Evolutionary conservation across 2,329 filamentous ascomycete genomes (phyloP).

Genomic region (Hypoxylon sp.): DNA sequence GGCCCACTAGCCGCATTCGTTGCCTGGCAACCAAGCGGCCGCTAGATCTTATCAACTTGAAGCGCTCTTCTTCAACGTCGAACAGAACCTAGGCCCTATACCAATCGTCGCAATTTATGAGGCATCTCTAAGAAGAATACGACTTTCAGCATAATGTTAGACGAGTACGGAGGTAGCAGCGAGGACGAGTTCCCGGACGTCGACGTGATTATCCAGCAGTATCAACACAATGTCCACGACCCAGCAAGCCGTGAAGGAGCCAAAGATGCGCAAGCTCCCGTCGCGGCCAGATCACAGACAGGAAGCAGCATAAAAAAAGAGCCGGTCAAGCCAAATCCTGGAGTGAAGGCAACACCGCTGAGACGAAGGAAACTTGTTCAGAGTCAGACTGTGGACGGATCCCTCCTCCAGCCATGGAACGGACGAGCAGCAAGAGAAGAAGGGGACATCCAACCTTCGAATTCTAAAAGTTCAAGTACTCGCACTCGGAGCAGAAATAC

Average conservation of each 20-base stretch:
- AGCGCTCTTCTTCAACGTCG: background rate
- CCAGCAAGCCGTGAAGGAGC: background rate
- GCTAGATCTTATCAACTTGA: slow-evolving; percentile 15
- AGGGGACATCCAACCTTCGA: background rate
- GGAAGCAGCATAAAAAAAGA: background rate
- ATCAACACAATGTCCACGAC: slow-evolving; percentile 28
- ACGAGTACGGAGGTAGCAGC: slow-evolving; percentile 41
- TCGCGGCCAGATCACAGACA: background rate
- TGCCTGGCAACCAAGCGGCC: slow-evolving; percentile 31
- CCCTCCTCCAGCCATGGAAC: slow-evolving; percentile 42
- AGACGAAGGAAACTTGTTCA: slow-evolving; percentile 44
- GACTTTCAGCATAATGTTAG: slow-evolving; percentile 31
- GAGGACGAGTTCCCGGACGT: slow-evolving; percentile 55
- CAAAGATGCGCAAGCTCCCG: slow-evolving; percentile 10
- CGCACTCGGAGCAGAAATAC: slow-evolving; percentile 16
- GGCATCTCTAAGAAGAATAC: slow-evolving; percentile 6
- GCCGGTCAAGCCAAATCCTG: slow-evolving; percentile 3
- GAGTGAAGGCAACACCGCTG: slow-evolving; percentile 38
- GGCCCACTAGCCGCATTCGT: too few species aligned
- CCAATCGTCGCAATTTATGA: slow-evolving; percentile 4
- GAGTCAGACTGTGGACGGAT: slow-evolving; percentile 36
- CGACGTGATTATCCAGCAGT: slow-evolving; percentile 42
- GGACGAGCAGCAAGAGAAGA: slow-evolving; percentile 12
- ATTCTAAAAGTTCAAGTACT: slow-evolving; percentile 17
- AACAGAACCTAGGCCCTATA: background rate